A percentile compares a stretch with the other conserved stretches of the same genome.
Evolutionary conservation across 2,329 filamentous ascomycete genomes (phyloP).

Genomic region (Talaromyces atroroseus): DNA sequence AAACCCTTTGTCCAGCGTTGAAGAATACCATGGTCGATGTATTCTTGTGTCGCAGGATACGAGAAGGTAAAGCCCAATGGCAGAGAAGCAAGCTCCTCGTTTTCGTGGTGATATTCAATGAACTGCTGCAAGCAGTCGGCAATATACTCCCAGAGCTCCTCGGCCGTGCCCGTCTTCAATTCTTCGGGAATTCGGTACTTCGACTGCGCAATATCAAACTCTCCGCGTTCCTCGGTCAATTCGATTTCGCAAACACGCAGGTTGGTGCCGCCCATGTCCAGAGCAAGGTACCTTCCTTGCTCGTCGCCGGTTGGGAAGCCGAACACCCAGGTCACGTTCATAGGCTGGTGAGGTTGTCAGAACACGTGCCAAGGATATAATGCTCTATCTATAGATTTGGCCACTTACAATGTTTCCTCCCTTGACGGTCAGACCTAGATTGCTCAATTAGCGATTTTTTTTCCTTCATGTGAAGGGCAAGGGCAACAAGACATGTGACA

Average conservation of each 20-base stretch:
- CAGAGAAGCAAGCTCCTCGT: slow-evolving; percentile 54
- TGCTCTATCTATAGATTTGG: too few relatives aligned
- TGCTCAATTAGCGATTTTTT: slow-evolving; percentile 2
- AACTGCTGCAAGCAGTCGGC: slow-evolving; percentile 90
- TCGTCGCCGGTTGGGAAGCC: slow-evolving; percentile 80
- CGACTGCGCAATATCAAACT: slow-evolving; percentile 91
- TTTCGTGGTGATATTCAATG: slow-evolving; percentile 74
- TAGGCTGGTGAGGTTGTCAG: slow-evolving; percentile 57
- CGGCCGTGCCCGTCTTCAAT: slow-evolving; percentile 75
- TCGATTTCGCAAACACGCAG: slow-evolving; percentile 90
- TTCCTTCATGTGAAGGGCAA: background rate
- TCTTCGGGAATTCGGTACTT: slow-evolving; percentile 95
- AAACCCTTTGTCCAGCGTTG: slow-evolving; percentile 98
- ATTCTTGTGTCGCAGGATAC: slow-evolving; percentile 87
- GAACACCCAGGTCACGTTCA: slow-evolving; percentile 98
- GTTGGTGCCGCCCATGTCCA: slow-evolving; percentile 97
- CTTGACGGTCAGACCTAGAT: slow-evolving; percentile 69
- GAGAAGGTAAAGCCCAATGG: slow-evolving; percentile 94
- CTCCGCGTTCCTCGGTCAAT: slow-evolving; percentile 77
- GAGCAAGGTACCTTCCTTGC: slow-evolving; percentile 77
- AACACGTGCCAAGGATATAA: background rate
- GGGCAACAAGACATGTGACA: background rate
- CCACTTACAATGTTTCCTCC: slow-evolving; percentile 83
- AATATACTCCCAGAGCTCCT: slow-evolving; percentile 92
- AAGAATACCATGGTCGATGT: slow-evolving; percentile 85